Conservation (phyloP, 169 alveolate species). For the Babesia sp. region DNA sequence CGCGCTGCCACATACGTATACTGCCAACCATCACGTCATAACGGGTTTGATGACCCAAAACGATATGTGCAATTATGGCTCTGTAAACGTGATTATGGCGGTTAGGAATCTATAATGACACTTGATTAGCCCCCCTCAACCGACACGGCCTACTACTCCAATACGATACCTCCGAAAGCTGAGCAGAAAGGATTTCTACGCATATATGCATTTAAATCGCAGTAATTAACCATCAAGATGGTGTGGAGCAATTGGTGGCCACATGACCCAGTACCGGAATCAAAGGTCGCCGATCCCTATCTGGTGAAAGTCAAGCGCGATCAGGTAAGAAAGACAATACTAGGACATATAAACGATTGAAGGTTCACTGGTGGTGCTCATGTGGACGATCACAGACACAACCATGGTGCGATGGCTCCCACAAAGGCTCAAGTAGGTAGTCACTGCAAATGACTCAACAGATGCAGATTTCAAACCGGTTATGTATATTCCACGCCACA, state of each 20-base stretch:
- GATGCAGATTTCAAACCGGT: slow-evolving; percentile 75
- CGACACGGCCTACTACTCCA: background rate
- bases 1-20: slow-evolving; percentile 4
- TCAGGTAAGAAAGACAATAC: slow-evolving; percentile 59
- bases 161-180: background rate
- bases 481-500: slow-evolving; percentile 78
- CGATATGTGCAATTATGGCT: background rate
- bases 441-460: background rate
- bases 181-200: background rate
- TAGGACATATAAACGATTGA: background rate
- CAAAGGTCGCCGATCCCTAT: slow-evolving; percentile 74
- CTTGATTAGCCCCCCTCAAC: background rate
- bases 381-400: slow-evolving; percentile 73
- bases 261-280: slow-evolving; percentile 77
- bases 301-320: slow-evolving; percentile 69
- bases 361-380: slow-evolving; percentile 82
- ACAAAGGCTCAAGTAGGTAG: slow-evolving; percentile 72
- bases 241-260: slow-evolving; percentile 82
- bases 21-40: background rate
- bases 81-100: background rate
- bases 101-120: background rate
- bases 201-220: background rate
- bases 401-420: slow-evolving; percentile 82
- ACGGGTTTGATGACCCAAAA: background rate
- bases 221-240: slow-evolving; percentile 44